Evolutionary conservation across 345 rosid species (phyloP).

Genomic region (Alliaria petiolata): DNA sequence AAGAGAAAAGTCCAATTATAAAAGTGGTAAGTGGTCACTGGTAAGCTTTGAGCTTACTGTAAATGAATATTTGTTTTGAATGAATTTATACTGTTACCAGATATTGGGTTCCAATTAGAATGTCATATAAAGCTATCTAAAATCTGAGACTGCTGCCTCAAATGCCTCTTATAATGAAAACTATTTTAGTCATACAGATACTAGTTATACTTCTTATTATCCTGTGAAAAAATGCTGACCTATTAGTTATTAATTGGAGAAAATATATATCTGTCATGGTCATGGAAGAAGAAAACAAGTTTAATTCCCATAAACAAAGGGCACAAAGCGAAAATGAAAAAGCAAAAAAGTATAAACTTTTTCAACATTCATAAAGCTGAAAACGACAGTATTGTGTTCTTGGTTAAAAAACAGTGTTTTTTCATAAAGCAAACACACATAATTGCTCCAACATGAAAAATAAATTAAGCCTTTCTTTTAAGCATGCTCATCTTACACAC

Average conservation of each 20-base stretch:
- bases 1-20: constrained; percentile 1
- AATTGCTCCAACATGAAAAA: constrained; percentile 21
- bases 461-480: constrained; percentile 8
- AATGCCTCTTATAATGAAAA: background rate
- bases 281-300: constrained; percentile 10
- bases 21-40: background rate
- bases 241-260: background rate
- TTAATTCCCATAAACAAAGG: constrained; percentile 22
- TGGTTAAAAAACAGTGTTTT: constrained; percentile 19
- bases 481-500: constrained; percentile 26
- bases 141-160: background rate
- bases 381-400: constrained; percentile 30
- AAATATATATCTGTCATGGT: constrained; percentile 15
- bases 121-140: background rate
- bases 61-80: background rate
- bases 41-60: background rate
- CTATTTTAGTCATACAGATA: no score
- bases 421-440: constrained; percentile 23
- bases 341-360: constrained; percentile 25
- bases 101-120: background rate
- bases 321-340: constrained; percentile 20
- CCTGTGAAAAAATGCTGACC: no score
- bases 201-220: no score
- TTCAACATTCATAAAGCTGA: constrained; percentile 31
- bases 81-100: no score